Percentiles rank a stretch among this genome's conserved stretches.
These are phyloP conservation scores for Miscanthus lutarioriparius DNA, from an alignment of 176 grass and related monocot genomes.

Conservation along the genomic window DNA sequence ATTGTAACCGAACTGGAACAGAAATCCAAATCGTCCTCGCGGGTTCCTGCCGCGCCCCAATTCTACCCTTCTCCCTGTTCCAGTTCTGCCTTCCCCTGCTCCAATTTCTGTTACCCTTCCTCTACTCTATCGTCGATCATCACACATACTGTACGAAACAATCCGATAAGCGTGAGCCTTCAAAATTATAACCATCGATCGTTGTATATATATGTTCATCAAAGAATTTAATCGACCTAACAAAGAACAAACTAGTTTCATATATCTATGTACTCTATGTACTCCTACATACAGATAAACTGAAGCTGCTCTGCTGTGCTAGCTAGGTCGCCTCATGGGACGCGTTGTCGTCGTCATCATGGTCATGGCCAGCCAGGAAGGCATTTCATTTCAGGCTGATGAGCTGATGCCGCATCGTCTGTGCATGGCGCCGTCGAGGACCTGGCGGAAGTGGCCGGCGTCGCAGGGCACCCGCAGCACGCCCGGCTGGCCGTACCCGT, in stretches of 20 bases:
- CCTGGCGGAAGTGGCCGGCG: constrained; percentile 27
- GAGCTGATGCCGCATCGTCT: background rate
- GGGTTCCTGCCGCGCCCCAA: no score
- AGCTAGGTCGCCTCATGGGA: background rate
- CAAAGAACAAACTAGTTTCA: background rate
- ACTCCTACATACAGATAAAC: background rate
- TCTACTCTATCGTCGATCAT: no score
- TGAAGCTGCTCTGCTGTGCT: background rate
- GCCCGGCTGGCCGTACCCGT: constrained; percentile 54
- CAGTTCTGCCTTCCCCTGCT: no score
- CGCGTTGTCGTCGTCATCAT: background rate
- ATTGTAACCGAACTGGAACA: no score
- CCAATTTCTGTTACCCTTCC: no score
- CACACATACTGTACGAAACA: no score
- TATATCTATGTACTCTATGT: background rate
- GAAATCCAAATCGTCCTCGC: no score
- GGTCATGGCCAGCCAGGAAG: background rate
- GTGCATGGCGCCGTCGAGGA: constrained; percentile 20
- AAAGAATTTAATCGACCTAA: background rate
- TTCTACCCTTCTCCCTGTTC: no score
- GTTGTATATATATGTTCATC: background rate
- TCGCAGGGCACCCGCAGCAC: constrained; percentile 61
- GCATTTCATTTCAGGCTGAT: background rate
- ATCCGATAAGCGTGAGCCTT: no score
- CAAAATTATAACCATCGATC: no score